Percentiles rank a stretch among this genome's conserved stretches.
phyloP scores from a whole-genome alignment of 2,329 filamentous ascomycete genomes.

The Neonectria coccinea region DNA sequence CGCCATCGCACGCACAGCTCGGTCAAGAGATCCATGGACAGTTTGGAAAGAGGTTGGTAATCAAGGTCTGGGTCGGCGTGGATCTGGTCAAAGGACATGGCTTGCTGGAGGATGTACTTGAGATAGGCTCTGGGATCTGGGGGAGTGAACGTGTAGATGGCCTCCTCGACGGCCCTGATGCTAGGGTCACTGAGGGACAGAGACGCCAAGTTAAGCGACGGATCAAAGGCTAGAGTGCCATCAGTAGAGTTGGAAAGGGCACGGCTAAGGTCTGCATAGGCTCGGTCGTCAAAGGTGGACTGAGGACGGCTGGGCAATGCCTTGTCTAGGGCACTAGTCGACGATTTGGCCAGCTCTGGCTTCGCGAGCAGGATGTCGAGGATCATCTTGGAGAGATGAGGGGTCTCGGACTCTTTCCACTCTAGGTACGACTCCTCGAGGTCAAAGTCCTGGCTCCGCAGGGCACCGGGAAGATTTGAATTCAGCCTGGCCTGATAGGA shows the following conservation, averaged over 20 bases:
- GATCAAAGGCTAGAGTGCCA: constrained; percentile 66
- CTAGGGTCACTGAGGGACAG: constrained; percentile 70
- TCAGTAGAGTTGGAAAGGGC: constrained; percentile 62
- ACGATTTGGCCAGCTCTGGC: constrained; percentile 84
- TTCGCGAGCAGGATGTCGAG: constrained; percentile 88
- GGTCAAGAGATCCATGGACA: constrained; percentile 83
- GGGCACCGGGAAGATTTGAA: constrained; percentile 79
- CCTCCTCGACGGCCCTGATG: constrained; percentile 68
- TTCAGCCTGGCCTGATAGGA: constrained; percentile 91
- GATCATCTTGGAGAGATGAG: constrained; percentile 93
- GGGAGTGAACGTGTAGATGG: constrained; percentile 90
- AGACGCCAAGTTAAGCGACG: constrained; percentile 74
- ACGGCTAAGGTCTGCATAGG: constrained; percentile 65
- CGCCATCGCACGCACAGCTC: constrained; percentile 92
- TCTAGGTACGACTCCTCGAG: constrained; percentile 86
- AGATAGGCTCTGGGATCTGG: constrained; percentile 85
- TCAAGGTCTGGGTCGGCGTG: constrained; percentile 65
- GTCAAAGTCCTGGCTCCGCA: constrained; percentile 90
- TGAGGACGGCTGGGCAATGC: constrained; percentile 64
- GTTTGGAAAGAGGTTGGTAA: constrained; percentile 73
- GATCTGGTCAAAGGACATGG: constrained; percentile 73
- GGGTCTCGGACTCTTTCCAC: constrained; percentile 92
- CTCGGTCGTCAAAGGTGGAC: constrained; percentile 63
- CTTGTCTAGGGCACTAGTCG: constrained; percentile 69
- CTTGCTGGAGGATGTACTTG: constrained; percentile 82